Percentiles rank a stretch among this genome's conserved stretches.
phyloP scores from a whole-genome alignment of 169 alveolate genomes.

The Plasmodium falciparum region DNA sequence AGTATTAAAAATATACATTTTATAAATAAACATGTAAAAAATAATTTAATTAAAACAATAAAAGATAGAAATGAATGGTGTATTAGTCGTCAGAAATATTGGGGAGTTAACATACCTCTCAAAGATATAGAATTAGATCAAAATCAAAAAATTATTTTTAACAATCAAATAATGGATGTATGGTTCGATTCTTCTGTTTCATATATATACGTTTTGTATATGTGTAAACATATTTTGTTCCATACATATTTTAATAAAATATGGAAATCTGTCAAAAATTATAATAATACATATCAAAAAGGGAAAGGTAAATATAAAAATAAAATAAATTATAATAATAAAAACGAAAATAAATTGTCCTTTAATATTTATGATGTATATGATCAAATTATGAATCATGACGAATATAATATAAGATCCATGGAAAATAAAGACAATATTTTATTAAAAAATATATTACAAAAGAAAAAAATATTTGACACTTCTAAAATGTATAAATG shows the following conservation, averaged over 20 bases:
- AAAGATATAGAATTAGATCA: constrained; percentile 7
- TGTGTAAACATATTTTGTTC: constrained; percentile 49
- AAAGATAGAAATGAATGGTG: constrained; percentile 88
- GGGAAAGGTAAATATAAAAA: neutral
- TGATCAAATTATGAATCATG: constrained; percentile 2
- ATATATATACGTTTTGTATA: constrained; percentile 63
- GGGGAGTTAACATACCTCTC: constrained; percentile 89
- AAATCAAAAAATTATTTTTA: constrained; percentile 19
- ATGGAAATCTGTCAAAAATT: neutral
- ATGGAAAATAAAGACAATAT: neutral
- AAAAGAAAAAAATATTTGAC: constrained; percentile 57
- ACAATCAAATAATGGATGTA: constrained; percentile 85
- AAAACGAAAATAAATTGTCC: neutral
- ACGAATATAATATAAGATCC: neutral
- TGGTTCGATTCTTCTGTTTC: constrained; percentile 92
- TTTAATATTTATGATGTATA: constrained; percentile 49
- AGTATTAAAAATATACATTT: constrained; percentile 73
- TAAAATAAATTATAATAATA: neutral
- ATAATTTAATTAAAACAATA: constrained; percentile 77
- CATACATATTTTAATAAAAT: constrained; percentile 33
- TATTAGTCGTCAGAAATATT: constrained; percentile 86
- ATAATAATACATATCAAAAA: neutral
- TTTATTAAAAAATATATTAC: constrained; percentile 38
- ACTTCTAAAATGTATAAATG: constrained; percentile 34
- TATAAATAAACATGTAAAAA: constrained; percentile 69